Base-by-base conservation (phyloP, 2,329 filamentous ascomycete species). In the Phialophora macrospora region DNA sequence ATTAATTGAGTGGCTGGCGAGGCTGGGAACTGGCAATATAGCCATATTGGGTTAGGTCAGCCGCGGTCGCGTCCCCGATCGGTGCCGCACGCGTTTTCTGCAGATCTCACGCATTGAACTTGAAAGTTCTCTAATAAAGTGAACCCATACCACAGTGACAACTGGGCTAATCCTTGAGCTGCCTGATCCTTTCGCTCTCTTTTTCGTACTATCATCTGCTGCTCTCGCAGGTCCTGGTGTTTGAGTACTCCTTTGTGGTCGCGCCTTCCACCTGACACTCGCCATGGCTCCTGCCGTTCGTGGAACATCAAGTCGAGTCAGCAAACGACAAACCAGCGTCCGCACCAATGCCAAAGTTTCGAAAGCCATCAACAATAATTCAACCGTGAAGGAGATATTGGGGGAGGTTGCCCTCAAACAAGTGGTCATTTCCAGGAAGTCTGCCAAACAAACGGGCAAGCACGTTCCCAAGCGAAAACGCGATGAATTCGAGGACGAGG, bases 251-350 rank as follows among this genome's bases (percentile, higher is more conserved):
- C 46, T 24, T 62, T 34, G 30, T 41, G 52, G 59, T 65, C 65
- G 69, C 69, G 44, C 69, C 69, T 67, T 65, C 65, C 64, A 14
- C 55, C 30, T 28, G 3, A 11, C 9, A 6, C n/a, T 22, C 14
- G 32, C 55, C 34, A 72, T 72, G 70, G 67, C 67, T 34, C 69
- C 65, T 68, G 68, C 70, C 63, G 55, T 62, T 41, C 65, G 63
- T 60, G 63, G 48, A 46, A 49, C 49, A 34, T 52, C 44, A n/a
- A 49, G 41, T 58, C 68, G 68, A 55, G 64, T 67, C 46, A 64
- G 48, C 48, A 69, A 68, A 52, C 65, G 67, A 52, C 68, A 70
- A 58, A 30, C 67, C 44, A 49, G 38, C 52, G 55, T 68, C n/a
- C 55, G 59, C 14, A 69, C n/a, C 49, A 60, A 60, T 44, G 60